These are phyloP conservation scores for Bretschneidera sinensis DNA, from an alignment of 345 rosid species.

Conservation along the genomic window DNA sequence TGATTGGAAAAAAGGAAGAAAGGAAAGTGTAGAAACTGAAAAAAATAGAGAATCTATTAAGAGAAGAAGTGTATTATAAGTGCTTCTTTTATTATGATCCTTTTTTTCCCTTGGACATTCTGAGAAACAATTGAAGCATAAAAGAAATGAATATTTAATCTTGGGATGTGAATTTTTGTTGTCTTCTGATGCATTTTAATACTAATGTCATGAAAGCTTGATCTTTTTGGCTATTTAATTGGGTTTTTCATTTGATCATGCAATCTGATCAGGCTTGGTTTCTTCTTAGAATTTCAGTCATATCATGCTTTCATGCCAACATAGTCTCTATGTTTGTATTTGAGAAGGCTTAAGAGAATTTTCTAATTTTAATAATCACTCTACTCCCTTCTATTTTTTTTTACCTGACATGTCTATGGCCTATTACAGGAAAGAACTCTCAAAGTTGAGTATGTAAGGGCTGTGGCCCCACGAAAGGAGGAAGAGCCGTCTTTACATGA, in stretches of 20 bases:
- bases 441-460: conserved; percentile 90
- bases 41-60: no score
- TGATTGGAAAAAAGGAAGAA: no score
- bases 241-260: conserved; percentile 10
- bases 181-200: background rate
- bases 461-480: conserved; percentile 76
- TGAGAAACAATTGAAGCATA: background rate
- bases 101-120: no score
- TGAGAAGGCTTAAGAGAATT: no score
- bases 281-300: background rate
- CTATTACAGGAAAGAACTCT: conserved; percentile 67
- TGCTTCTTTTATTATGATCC: no score
- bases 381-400: background rate
- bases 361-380: no score
- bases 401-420: conserved; percentile 3
- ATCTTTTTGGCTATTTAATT: background rate
- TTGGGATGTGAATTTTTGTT: background rate
- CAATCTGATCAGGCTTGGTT: conserved; percentile 1
- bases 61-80: background rate
- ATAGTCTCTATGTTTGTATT: background rate
- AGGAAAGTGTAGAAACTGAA: background rate
- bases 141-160: background rate
- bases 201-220: background rate
- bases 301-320: background rate
- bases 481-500: conserved; percentile 82